phyloP scores from a whole-genome alignment of 2,329 filamentous ascomycete genomes.

The Xylariaceae sp. region DNA sequence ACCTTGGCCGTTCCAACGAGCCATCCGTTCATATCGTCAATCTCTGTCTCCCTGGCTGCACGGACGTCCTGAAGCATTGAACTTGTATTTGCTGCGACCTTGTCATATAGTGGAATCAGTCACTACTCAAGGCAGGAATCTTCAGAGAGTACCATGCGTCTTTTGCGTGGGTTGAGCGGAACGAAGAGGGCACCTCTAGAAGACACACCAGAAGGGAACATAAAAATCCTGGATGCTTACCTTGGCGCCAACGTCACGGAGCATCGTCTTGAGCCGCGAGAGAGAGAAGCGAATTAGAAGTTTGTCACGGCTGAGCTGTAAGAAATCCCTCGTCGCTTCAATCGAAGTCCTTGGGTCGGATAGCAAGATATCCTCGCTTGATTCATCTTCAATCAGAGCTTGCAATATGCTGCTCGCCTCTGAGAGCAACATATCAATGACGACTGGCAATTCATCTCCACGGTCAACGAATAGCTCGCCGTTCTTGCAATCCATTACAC shows the following conservation, averaged over 20 bases:
- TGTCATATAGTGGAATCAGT: background rate
- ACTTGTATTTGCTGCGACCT: slow-evolving; percentile 48
- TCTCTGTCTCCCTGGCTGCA: slow-evolving; percentile 52
- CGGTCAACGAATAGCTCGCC: slow-evolving; percentile 67
- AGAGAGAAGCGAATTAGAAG: slow-evolving; percentile 44
- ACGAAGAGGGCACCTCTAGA: too few species aligned
- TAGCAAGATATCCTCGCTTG: slow-evolving; percentile 38
- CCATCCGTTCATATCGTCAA: slow-evolving; percentile 45
- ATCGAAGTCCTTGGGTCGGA: background rate
- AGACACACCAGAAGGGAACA: too few species aligned
- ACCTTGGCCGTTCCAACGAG: slow-evolving; percentile 46
- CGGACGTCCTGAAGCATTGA: slow-evolving; percentile 62
- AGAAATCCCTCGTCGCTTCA: background rate
- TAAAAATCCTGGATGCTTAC: slow-evolving; percentile 29
- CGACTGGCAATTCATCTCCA: slow-evolving; percentile 46
- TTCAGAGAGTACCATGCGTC: too few species aligned
- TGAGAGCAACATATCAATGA: slow-evolving; percentile 67
- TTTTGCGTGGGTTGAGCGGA: too few species aligned
- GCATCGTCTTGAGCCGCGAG: slow-evolving; percentile 40
- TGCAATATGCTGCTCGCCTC: slow-evolving; percentile 75
- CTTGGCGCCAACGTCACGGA: slow-evolving; percentile 46
- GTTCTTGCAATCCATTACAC: slow-evolving; percentile 72
- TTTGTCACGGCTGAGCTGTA: slow-evolving; percentile 41
- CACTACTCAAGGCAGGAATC: too few species aligned
- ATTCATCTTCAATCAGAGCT: slow-evolving; percentile 61